phyloP scores from a whole-genome alignment of 805 yeast genomes.

The Kuraishia piskuri region DNA sequence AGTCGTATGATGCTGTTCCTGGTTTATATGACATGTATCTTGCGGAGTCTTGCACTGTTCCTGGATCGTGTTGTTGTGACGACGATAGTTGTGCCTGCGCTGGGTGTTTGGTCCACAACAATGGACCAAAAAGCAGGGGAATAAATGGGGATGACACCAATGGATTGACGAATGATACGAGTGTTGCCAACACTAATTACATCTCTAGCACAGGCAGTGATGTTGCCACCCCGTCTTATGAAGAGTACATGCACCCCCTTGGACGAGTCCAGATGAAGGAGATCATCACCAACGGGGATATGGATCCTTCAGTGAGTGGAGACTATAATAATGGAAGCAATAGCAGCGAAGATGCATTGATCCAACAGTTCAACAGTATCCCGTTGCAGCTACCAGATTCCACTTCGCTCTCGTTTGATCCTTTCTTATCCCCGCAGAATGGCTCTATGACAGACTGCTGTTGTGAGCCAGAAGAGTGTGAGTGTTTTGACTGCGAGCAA shows the following conservation, averaged over 20 bases:
- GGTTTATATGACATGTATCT: conserved; percentile 20
- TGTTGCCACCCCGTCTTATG: background rate
- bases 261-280: background rate
- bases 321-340: background rate
- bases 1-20: background rate
- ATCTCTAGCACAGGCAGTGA: background rate
- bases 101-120: conserved; percentile 20
- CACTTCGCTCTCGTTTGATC: background rate
- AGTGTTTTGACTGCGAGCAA: conserved; percentile 23
- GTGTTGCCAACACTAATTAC: too few species aligned
- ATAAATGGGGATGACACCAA: background rate
- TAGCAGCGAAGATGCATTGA: background rate
- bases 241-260: background rate
- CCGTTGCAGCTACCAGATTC: background rate
- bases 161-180: too few species aligned
- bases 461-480: conserved; percentile 23
- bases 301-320: background rate
- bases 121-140: background rate
- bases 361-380: background rate
- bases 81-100: conserved; percentile 22
- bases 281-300: background rate
- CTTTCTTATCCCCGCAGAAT: background rate
- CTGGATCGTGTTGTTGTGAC: conserved; percentile 25
- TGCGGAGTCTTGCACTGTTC: conserved; percentile 23
- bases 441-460: conserved; percentile 15